Base-by-base conservation (phyloP, 352 stramenopile genomes). In the Halophytophthora polymorphica region DNA sequence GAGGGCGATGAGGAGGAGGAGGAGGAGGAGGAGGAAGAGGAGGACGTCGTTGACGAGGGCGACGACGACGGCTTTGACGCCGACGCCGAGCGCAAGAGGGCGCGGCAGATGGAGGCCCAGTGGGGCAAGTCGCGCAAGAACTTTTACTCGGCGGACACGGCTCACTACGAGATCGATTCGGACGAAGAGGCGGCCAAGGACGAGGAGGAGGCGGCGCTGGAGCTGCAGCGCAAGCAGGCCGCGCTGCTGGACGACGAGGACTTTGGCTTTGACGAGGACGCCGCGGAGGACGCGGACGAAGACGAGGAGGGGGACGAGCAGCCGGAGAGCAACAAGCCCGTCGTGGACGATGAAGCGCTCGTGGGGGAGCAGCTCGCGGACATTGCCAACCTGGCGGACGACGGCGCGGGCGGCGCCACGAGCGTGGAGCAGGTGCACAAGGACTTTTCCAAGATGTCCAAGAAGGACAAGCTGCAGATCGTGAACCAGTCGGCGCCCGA, bases 121-220 rank as follows among this genome's bases (percentile, higher is more conserved):
- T 95, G 84, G 84, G 84, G 84, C 58, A 90, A 86, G 56, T 85
- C 73, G n/a, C 86, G 87, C 55, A 89, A 89, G 55, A 90, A 71
- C 18, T 95, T 88, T 38, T 95, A 95, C 66, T 93, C 82, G 17
- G 83, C 84, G 2, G 84, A 95, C 45, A 92, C 81, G 31, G 82
- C 76, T 21, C 81, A 92, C 57, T 92, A 83, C 40, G 83, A 94
- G 45, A 42, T 90, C 7, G 80, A 90, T 31, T 88, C 71, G 21
- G 83, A 92, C 55, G 80, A 92, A 42, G 84, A 92, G 39, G 66
- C 70, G 14, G 82, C 80, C 2, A 83, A 88, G 40, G 84, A 95
- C 36, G 84, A 95, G 69, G 84, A 95, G 44, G 78, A 86, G 45
- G 84, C 82, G 13, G 84, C 84, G 36, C 51, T 95, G 4, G 84